Percentiles rank a stretch among this genome's conserved stretches.
Evolutionary conservation across 1,139 yeast species (phyloP).

Genomic region (Taphrina populina): DNA sequence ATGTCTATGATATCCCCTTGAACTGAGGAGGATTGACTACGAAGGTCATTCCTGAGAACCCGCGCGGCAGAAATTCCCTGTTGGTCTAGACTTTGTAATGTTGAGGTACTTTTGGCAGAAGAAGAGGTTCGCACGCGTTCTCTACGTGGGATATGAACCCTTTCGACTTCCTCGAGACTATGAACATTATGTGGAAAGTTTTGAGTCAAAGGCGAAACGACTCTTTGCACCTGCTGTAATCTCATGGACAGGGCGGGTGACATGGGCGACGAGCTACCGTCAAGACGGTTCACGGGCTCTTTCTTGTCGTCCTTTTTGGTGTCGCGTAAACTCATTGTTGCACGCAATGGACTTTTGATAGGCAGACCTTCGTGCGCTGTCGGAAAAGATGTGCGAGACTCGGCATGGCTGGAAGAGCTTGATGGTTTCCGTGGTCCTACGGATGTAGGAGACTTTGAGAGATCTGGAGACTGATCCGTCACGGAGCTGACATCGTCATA

Average conservation of each 20-base stretch:
- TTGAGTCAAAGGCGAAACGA: constrained; percentile 7
- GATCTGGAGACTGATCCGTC: constrained; percentile 13
- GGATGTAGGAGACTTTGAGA: constrained; percentile 1
- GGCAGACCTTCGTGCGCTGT: background rate
- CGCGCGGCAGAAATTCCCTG: background rate
- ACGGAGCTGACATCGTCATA: constrained; percentile 11
- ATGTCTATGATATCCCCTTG: background rate
- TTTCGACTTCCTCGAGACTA: constrained; percentile 17
- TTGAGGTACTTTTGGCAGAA: background rate
- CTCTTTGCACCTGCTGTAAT: constrained; percentile 19
- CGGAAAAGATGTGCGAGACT: background rate
- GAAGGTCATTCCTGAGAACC: background rate
- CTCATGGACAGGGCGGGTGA: constrained; percentile 31
- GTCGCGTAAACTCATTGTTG: background rate
- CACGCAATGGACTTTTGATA: constrained; percentile 4
- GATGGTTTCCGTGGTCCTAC: background rate
- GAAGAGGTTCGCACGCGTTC: constrained; percentile 22
- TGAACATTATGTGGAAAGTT: background rate
- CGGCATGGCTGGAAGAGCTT: background rate
- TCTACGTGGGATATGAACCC: constrained; percentile 11
- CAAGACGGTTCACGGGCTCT: background rate
- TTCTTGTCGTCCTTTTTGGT: background rate
- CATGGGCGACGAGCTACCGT: constrained; percentile 31
- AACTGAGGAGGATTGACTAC: background rate
- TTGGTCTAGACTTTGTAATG: background rate